Base-by-base conservation (phyloP, 2,329 filamentous ascomycete genomes). In the Berkeleyomyces rouxiae region DNA sequence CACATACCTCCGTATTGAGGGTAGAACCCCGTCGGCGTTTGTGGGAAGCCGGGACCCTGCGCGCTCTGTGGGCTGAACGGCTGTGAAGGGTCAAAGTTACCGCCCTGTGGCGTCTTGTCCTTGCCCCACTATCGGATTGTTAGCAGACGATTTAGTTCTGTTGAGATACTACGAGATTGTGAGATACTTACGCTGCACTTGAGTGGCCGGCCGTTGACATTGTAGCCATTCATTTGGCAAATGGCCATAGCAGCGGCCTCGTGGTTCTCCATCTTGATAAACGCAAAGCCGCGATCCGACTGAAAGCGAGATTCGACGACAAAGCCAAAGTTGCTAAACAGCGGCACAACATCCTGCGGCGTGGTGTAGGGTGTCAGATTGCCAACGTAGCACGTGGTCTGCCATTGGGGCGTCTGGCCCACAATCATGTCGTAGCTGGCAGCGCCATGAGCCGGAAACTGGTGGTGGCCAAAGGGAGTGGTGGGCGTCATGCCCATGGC, bases 231-330 rank as follows among this genome's bases (percentile, higher is more conserved):
- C 71, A 99, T 81, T 72, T 97, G 91, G 76, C 93, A 99, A 71
- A 99, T 99, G 42, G 91, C 90, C 87, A 96, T 96, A 62, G 93
- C 91, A 2, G 93, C 93, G 71, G 96, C 96, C 77, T 99, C 93
- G 71, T 99, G 93, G 5, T 85, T 87, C 73, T 99, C 93, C 91
- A 99, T 96, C 80, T 99, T 99, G 74, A 99, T 90, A 73, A 99
- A 99, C 6, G 93, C 90, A 72, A 99, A 99, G 11, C 93, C 93
- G 68, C 93, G 88, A 73, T 99, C 93, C 62, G 93, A 90, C 76
- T 99, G 93, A 81, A 99, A 95, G 65, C 93, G 88, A 59, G 92
- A 96, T 76, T 99, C 93, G 60, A 95, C 88, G 53, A 99, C 93
- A 70, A 90, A 97, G 63, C 93, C 93, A 72, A 97, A 99, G 78